Evolutionary conservation across 1,284 basidiomycete species (phyloP), one percentile per base, ranked within the genome.

Genomic region (Lignosus rhinocerotis): DNA sequence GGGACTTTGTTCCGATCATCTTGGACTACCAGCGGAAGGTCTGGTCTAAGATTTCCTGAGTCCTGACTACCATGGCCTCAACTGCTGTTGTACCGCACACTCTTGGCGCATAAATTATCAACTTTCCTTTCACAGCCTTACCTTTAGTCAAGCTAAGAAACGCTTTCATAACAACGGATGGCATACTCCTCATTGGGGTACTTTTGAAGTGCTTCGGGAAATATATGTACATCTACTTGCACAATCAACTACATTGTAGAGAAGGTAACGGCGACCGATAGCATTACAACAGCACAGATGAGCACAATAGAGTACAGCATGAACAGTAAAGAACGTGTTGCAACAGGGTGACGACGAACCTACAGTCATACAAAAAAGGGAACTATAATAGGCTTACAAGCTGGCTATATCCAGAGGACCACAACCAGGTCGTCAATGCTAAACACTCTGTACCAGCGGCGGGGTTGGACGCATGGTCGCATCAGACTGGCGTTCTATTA

Each of bases 1-100:
- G 85, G 54, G 93, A 99, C 67, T 86, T 97, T 69, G 73, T 95
- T 21, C 92, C 93, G 1, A 88, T 97, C 58, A 71, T 98, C 16
- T 77, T 98, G 17, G 86, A 90, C 50, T 98, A 91, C 75, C 95
- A 97, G 72, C 81, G 86, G 45, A 88, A 88, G 69, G 73, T 80
- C n/a, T 92, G 86, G 86, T 55, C 69, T 2, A 51, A 54, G 32
- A 16, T 44, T n/a, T 57, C 38, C 39, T 21, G 17, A 16, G 32
- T 32, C 14, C 33, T 19, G 5, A 19, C 17, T 9, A 33, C 9
- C 32, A 4, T 6, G 33, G 11, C 47, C 5, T 36, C 17, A n/a
- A 11, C 10, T 46, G 25, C 25, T 25, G 25, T 25, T 25, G 25
- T 25, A 25, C 25, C 25, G 25, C 25, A 32, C 36, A 9, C n/a